Percentiles rank a stretch among this genome's conserved stretches.
Conservation (phyloP, 1,284 basidiomycete genomes). For the Rhodofomes roseus region DNA sequence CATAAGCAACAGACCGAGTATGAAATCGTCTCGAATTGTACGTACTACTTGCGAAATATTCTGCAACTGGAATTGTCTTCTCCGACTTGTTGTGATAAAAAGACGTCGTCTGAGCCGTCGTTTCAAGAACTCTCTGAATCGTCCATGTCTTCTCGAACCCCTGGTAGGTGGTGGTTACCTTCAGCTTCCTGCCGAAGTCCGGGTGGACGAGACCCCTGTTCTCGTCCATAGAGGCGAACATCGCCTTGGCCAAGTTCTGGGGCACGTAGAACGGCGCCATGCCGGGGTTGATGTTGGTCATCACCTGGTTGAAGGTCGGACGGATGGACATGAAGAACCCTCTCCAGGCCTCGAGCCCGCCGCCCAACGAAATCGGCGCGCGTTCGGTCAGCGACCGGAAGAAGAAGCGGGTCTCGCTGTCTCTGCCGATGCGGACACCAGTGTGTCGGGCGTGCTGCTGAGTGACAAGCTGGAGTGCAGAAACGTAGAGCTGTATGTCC, state of each 20-base stretch:
- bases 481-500: slow-evolving; percentile 50
- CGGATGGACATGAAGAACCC: slow-evolving; percentile 70
- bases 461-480: slow-evolving; percentile 65
- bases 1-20: no score
- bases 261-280: slow-evolving; percentile 69
- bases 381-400: slow-evolving; percentile 34
- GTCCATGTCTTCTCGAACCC: slow-evolving; percentile 49
- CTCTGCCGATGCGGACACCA: slow-evolving; percentile 50
- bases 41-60: slow-evolving; percentile 57
- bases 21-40: no score
- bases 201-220: slow-evolving; percentile 45
- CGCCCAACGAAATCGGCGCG: slow-evolving; percentile 30
- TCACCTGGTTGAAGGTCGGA: slow-evolving; percentile 57
- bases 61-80: slow-evolving; percentile 49
- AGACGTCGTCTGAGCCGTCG: slow-evolving; percentile 38
- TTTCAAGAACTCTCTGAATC: slow-evolving; percentile 41
- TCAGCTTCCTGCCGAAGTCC: slow-evolving; percentile 48
- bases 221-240: slow-evolving; percentile 41
- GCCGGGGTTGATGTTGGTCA: slow-evolving; percentile 72
- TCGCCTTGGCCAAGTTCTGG: slow-evolving; percentile 54
- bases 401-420: slow-evolving; percentile 53
- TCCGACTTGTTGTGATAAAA: slow-evolving; percentile 53
- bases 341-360: slow-evolving; percentile 53
- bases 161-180: slow-evolving; percentile 52
- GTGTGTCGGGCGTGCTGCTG: slow-evolving; percentile 51